Evolutionary conservation across 208 protist species (phyloP).

Genomic region (Acanthamoeba comandoni): DNA sequence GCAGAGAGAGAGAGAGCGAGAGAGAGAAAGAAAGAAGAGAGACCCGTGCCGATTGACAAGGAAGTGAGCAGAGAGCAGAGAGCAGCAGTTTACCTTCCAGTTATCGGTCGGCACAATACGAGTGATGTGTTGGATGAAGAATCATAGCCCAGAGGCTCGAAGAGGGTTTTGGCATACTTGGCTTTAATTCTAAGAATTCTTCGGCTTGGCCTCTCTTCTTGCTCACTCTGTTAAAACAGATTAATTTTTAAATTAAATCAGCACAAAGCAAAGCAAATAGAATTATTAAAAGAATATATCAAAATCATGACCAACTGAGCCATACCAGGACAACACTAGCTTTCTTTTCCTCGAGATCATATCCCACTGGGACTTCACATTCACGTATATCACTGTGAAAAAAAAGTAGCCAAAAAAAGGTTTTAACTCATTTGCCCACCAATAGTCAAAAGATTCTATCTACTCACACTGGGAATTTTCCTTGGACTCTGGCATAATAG

Average conservation of each 20-base stretch:
- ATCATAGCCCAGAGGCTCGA: constrained; percentile 73
- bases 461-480: constrained; percentile 73
- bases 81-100: constrained; percentile 58
- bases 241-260: no score
- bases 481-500: constrained; percentile 80
- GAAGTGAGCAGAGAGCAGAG: no score
- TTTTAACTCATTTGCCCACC: not conserved
- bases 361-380: no score
- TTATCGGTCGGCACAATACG: constrained; percentile 77
- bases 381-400: no score
- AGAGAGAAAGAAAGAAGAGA: no score
- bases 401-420: not conserved
- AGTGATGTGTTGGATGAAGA: constrained; percentile 70
- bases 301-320: not conserved
- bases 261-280: constrained; percentile 13
- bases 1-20: no score
- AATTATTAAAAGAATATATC: not conserved
- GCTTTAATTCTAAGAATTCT: not conserved
- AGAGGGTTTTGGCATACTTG: constrained; percentile 52
- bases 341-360: constrained; percentile 43
- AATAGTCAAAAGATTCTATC: not conserved
- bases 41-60: not conserved
- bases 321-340: not conserved
- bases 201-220: no score
- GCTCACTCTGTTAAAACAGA: no score